Evolutionary conservation across 768 basidiomycete genomes (phyloP), one percentile per base, ranked within the genome.

Genomic region (Calocybe indica): DNA sequence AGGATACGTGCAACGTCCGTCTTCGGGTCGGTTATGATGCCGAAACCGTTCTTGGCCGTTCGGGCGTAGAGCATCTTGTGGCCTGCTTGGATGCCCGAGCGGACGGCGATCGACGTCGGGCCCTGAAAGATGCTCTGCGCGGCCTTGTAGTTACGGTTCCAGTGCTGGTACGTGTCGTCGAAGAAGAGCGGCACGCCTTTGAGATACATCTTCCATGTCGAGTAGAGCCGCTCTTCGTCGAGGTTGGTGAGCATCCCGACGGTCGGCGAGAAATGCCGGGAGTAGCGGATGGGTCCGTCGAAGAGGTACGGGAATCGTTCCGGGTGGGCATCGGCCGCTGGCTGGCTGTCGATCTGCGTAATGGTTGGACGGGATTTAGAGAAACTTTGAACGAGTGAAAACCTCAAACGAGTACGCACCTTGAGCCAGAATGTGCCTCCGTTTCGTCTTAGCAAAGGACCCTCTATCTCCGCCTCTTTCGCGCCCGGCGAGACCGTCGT

Each of bases 161-260:
- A 90, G 22, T 60, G 67, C 60, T 90, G 88, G 46, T 75, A 62
- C 28, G 52, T 63, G 57, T 84, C 75, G 7, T 77, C 71, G 55
- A 90, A 85, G 62, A 78, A 77, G 6, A 73, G 61, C 2, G 70
- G 75, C 1, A 88, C 61, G 13, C 79, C 83, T 45, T 73, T 73
- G 59, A 88, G 67, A 55, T 79, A 83, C 53, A 82, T 73, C 59
- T 88, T 88, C 88, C 88, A 90, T 1, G 88, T 90, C 34, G 83
- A 81, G 58, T 88, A 89, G 15, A 87, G 68, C 0, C 83, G 78
- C 0, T 69, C 71, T 51, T 80, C 77, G 56, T 80, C 74, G 45
- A 83, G 61, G 50, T 79, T 77, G 12, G 85, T 82, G 31, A 88
- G 63, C 4, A 64, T 67, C 28, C 87, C 88, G 37, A 86, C 72